Percentiles rank a stretch among this genome's conserved stretches.
These are phyloP conservation scores for Limnanthes douglasii DNA, from an alignment of 345 rosid species.

Conservation along the genomic window DNA sequence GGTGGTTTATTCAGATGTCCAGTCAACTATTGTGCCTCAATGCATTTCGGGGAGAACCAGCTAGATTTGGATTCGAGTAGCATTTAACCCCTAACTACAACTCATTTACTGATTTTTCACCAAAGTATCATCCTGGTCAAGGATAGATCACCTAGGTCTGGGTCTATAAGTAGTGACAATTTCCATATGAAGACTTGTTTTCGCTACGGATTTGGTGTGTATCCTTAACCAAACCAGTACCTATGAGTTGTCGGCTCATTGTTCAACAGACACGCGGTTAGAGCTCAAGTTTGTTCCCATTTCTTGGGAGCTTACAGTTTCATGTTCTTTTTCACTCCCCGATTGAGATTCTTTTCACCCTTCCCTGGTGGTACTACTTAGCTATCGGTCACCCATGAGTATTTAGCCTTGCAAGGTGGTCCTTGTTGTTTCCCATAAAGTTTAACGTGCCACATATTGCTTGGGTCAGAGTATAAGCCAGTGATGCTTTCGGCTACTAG, in stretches of 20 bases:
- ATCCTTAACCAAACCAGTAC: background rate
- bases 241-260: background rate
- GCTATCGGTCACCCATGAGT: no score
- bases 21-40: background rate
- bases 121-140: background rate
- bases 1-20: background rate
- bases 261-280: background rate
- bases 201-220: background rate
- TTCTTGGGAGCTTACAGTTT: background rate
- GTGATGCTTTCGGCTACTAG: no score
- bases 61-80: no score
- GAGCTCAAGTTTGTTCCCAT: background rate
- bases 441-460: no score
- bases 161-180: background rate
- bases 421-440: no score
- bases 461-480: no score
- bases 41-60: background rate
- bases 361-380: no score
- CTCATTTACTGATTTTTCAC: background rate
- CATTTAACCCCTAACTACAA: background rate
- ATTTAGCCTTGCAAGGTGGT: no score
- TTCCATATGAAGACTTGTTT: background rate
- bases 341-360: background rate
- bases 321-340: background rate
- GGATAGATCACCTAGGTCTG: background rate